phyloP scores from a whole-genome alignment of 2,329 filamentous ascomycete genomes.

The Aspergillus sp. region DNA sequence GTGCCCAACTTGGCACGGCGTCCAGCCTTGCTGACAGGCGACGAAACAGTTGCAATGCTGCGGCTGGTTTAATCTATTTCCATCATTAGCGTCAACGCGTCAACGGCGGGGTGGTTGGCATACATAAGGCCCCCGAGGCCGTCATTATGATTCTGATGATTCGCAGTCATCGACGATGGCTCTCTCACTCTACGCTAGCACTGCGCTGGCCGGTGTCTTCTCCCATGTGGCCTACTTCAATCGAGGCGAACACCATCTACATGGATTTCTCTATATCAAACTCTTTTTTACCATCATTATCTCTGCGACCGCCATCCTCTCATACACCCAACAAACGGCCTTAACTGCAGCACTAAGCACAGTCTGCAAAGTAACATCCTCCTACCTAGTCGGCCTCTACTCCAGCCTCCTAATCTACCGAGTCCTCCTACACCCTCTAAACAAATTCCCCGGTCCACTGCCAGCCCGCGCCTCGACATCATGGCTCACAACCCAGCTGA shows the following conservation, averaged over 20 bases:
- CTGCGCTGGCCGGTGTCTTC: not conserved
- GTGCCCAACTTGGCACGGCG: too few species aligned
- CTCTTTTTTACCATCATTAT: not conserved
- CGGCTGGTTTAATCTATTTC: too few species aligned
- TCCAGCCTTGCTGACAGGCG: too few species aligned
- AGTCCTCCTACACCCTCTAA: slow-evolving; percentile 15
- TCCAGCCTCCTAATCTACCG: slow-evolving; percentile 14
- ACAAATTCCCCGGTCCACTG: slow-evolving; percentile 26
- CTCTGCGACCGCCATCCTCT: not conserved
- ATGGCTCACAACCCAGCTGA: slow-evolving; percentile 14
- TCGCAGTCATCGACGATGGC: not conserved
- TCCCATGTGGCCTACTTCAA: slow-evolving; percentile 5
- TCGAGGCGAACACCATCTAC: slow-evolving; percentile 4
- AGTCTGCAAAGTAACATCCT: not conserved
- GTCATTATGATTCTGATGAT: too few species aligned
- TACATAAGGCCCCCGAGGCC: too few species aligned
- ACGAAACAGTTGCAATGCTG: too few species aligned
- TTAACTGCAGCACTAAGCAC: not conserved
- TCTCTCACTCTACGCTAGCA: not conserved
- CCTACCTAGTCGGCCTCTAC: slow-evolving; percentile 13
- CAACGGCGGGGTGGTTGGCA: too few species aligned
- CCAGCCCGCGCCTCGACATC: slow-evolving; percentile 33
- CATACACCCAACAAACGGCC: not conserved
- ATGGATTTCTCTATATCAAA: not conserved
- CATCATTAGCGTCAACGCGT: too few species aligned